Base-by-base conservation (phyloP, 1,284 basidiomycete genomes). In the Dichomitus squalens region DNA sequence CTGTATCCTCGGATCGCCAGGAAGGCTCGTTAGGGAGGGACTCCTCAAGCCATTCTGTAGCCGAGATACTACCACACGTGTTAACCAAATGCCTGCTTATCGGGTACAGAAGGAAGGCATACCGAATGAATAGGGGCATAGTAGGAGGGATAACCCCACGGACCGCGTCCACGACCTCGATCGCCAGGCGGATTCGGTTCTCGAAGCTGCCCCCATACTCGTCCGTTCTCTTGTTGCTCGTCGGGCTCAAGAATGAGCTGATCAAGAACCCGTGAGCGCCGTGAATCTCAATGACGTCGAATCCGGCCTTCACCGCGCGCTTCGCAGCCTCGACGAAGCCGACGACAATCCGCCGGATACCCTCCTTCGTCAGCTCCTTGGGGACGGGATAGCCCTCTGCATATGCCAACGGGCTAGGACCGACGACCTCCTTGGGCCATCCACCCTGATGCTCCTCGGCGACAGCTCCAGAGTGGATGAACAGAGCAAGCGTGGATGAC, bases 81-180 rank as follows among this genome's bases (percentile, higher is more conserved):
- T 60, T 69, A 72, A 58, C 72, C n/a, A 71, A 23, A 3, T n/a
- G 6, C 16, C 25, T 18, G 11, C 8, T 14, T 1, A 1, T 16
- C 21, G 21, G 6, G 9, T 21, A 16, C 2, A 31, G 8, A 18
- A 18, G 5, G 72, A 74, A 64, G 6, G 68, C 76, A 63, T 63
- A 90, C 84, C 89, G 79, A 61, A 86, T 76, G 71, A 91, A 87
- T n/a, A 92, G 71, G 0, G 89, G 88, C 74, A 83, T 85, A 18
- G 79, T 70, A 7, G 76, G 66, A 0, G 84, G 83, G 67, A 88
- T 87, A 25, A 78, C 76, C 23, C 75, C 76, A 0, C 69, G 72
- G 1, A 81, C 65, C 4, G 78, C 79, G 33, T 82, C 76, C 12
- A 84, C 72, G 25, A 85, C 74, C 65, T 76, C 75, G 62, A 84